Base-by-base conservation (phyloP, 768 basidiomycete species). In the Tricholoma sp. region DNA sequence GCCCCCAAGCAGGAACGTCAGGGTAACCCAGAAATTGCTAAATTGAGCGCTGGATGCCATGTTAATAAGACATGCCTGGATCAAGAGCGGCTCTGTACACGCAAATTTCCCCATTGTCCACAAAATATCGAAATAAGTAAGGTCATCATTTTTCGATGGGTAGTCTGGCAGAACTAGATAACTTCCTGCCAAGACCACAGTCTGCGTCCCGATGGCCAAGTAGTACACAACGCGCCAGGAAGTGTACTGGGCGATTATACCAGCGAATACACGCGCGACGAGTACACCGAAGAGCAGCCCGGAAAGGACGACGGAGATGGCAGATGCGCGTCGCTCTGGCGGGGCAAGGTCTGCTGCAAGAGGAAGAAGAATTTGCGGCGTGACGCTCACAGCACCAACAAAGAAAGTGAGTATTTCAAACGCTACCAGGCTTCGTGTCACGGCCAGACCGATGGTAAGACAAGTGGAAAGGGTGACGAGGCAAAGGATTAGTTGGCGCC, bases 321-420 rank as follows among this genome's bases (percentile, higher is more conserved):
- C 87, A 5, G 84, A 77, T 0, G 87, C 92, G 24, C 91, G 82
- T 19, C 81, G 79, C 50, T 85, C 78, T 0, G 86, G 82, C 0
- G 88, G 84, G 0, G 91, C 91, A 24, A 95, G 80, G 70, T 96
- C 94, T 1, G 84, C 93, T 0, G 90, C 89, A 41, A 88, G 76
- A 3, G 80, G 80, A 64, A 92, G 82, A 56, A 96, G 83, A 57
- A 94, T 83, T 69, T 90, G 88, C 0, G 88, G 85, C 0, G 83
- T 83, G 49, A 91, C 89, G n/a, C 83, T 85, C 22, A 80, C 72
- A 11, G 82, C 72, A 2, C 92, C 91, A 27, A 89, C 76, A 32
- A 94, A 70, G 73, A 86, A 94, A 12, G 81, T 83, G 5, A 94
- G 69, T 0, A 70, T 74, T 61, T 91, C 83, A 63, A 93, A 89